These are phyloP conservation scores for Atkinsonella hypoxylon DNA, from an alignment of 2,329 filamentous ascomycete genomes.

Conservation along the genomic window DNA sequence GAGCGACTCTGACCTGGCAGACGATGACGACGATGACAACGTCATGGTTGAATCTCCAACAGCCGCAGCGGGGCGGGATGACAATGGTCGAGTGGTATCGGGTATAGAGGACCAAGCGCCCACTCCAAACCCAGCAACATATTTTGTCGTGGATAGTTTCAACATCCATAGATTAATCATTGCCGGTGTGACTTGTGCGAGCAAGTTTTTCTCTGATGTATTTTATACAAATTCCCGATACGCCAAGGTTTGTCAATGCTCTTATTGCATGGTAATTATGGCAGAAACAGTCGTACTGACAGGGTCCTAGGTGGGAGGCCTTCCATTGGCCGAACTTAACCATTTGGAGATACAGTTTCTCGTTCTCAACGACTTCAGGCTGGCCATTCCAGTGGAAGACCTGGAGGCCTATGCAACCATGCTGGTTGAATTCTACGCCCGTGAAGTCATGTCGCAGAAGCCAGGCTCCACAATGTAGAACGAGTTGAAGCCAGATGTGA, in stretches of 20 bases:
- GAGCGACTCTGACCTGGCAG: conserved; percentile 38
- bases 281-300: conserved; percentile 4
- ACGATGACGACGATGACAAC: conserved; percentile 30
- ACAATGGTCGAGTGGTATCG: conserved; percentile 12
- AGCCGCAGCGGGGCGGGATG: conserved; percentile 12
- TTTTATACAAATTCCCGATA: conserved; percentile 99
- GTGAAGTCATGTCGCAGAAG: conserved; percentile 56
- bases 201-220: conserved; percentile 98
- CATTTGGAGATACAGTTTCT: conserved; percentile 94
- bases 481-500: not conserved
- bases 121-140: conserved; percentile 31
- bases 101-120: conserved; percentile 13
- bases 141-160: conserved; percentile 95
- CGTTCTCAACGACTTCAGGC: conserved; percentile 86
- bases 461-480: not conserved
- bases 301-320: conserved; percentile 66
- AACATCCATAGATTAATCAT: conserved; percentile 97
- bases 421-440: conserved; percentile 94
- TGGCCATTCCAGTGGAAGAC: conserved; percentile 87
- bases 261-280: not conserved
- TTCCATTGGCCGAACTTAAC: conserved; percentile 86
- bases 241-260: conserved; percentile 64
- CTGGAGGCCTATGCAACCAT: conserved; percentile 96
- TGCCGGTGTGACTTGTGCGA: conserved; percentile 92
- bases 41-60: conserved; percentile 21